Base-by-base conservation (phyloP, 768 basidiomycete species). In the Tricholoma sp. region DNA sequence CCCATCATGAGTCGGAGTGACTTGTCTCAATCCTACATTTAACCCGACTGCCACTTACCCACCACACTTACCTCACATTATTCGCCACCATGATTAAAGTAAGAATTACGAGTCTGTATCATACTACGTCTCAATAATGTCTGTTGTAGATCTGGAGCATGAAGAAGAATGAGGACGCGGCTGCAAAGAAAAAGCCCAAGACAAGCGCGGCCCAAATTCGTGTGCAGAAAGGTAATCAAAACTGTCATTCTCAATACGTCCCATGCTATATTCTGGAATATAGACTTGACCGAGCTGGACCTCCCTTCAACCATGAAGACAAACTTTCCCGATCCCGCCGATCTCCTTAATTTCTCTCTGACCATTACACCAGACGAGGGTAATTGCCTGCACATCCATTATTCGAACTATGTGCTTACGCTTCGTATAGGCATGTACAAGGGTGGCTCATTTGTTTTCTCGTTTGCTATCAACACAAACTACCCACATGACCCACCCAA, bases 401-500 rank as follows among this genome's bases (percentile, higher is more conserved):
- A 58, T 18, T 53, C 56, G 59, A 45, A 54, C 41, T 24, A 13
- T 18, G 28, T 41, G 49, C 29, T 45, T 28, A 51, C 20, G 52
- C 50, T 4, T 54, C 42, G 29, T 2, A 20, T 57, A 98, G 96
- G 97, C 64, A 98, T 99, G 91, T 99, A 99, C 80, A 92, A 94
- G 74, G 92, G 93, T 65, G 96, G 94, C 61, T 76, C 86, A 17
- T 99, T 98, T 77, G 73, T 77, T 54, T 99, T 99, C 79, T 94
- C 93, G 37, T 95, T 99, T 73, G 83, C 79, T 62, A 98, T 99
- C 83, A 97, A 93, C 75, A 87, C 85, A 72, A 98, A 96, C 74
- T 99, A 99, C 73, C 97, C 97, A 54, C 97, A 99, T 70, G 96
- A 99, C 65, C 94, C 97, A 52, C 97, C 97, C 66, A 99, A 98